Conservation (phyloP, 106 monocot genomes). For the Posidonia australis region DNA sequence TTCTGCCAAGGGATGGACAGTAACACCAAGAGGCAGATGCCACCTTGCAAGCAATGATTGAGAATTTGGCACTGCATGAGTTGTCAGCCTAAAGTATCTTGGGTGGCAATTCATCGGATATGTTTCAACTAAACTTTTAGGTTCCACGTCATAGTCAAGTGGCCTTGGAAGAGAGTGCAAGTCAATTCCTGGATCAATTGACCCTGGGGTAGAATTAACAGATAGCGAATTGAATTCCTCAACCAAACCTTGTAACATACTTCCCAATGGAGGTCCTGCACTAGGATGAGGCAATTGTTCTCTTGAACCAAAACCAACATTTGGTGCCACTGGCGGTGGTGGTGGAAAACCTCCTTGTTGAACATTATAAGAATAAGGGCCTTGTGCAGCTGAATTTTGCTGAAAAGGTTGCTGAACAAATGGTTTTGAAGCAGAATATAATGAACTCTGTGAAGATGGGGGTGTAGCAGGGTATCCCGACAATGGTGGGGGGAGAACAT, state of each 20-base stretch:
- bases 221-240: conserved; percentile 94
- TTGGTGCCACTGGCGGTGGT: conserved; percentile 30
- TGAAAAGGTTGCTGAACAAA: not conserved
- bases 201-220: conserved; percentile 69
- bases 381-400: conserved; percentile 3
- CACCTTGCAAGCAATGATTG: conserved; percentile 86
- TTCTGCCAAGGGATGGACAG: conserved; percentile 90
- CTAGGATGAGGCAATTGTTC: conserved; percentile 42
- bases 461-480: conserved; percentile 25
- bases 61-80: conserved; percentile 81
- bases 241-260: conserved; percentile 50
- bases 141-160: conserved; percentile 48
- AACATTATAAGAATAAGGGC: conserved; percentile 21
- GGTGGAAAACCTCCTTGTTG: conserved; percentile 25
- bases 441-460: conserved; percentile 18
- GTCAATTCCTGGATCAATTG: conserved; percentile 70
- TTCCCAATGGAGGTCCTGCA: conserved; percentile 42
- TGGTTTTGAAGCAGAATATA: conserved; percentile 24
- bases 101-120: conserved; percentile 86
- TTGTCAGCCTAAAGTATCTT: conserved; percentile 80
- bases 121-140: conserved; percentile 39
- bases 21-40: conserved; percentile 92
- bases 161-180: conserved; percentile 66
- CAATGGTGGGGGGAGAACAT: conserved; percentile 18
- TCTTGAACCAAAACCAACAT: conserved; percentile 26